Evolutionary conservation across 106 monocot genomes (phyloP).

Genomic region (Posidonia australis): DNA sequence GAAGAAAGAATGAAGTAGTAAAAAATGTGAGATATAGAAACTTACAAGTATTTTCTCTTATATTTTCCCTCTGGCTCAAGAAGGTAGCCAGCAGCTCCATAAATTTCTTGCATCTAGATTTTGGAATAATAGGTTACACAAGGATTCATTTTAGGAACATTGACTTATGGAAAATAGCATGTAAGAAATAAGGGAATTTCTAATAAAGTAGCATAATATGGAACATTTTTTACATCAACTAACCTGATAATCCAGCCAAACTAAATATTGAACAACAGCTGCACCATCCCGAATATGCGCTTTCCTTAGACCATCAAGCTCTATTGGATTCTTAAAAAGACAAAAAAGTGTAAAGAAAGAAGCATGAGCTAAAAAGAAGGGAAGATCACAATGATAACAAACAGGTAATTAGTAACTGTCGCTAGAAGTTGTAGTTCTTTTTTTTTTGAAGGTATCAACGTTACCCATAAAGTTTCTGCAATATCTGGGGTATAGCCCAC

Average conservation of each 20-base stretch:
- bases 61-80: slow-evolving; percentile 37
- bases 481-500: too few species aligned
- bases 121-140: neutral
- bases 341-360: neutral
- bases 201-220: neutral
- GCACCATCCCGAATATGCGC: slow-evolving; percentile 95
- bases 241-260: slow-evolving; percentile 85
- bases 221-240: neutral
- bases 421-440: too few species aligned
- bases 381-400: too few species aligned
- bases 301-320: slow-evolving; percentile 83
- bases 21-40: slow-evolving; percentile 1
- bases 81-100: slow-evolving; percentile 98
- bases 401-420: too few species aligned
- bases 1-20: neutral
- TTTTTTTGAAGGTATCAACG: too few species aligned
- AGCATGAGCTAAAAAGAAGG: neutral
- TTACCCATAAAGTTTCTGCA: too few species aligned
- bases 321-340: slow-evolving; percentile 53
- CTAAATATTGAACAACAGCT: slow-evolving; percentile 92
- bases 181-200: neutral
- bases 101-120: slow-evolving; percentile 79
- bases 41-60: slow-evolving; percentile 54
- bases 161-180: neutral
- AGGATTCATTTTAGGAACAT: neutral